Evolutionary conservation across 306 rosid genomes (phyloP).

Genomic region (Gastrolobium villosum): DNA sequence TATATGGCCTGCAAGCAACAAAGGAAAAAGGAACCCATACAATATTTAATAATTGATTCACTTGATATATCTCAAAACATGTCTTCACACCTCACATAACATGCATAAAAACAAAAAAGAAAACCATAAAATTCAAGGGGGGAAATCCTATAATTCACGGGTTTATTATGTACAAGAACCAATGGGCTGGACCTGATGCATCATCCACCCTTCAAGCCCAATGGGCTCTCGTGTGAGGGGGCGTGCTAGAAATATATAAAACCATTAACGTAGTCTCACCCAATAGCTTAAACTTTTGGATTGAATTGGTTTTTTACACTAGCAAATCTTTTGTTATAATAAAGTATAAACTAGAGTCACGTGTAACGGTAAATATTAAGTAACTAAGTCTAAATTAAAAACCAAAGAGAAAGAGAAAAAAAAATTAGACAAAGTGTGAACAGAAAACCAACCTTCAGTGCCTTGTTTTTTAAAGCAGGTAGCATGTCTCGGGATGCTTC

Average conservation of each 20-base stretch:
- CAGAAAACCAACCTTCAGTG: constrained; percentile 75
- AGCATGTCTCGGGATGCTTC: constrained; percentile 97
- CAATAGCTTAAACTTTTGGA: too few species aligned
- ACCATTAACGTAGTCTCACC: too few species aligned
- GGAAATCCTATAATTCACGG: background rate
- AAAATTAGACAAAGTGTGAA: constrained; percentile 6
- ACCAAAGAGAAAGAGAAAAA: background rate
- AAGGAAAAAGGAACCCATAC: constrained; percentile 4
- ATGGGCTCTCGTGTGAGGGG: too few species aligned
- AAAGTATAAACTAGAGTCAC: constrained; percentile 2
- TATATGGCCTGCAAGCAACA: constrained; percentile 71
- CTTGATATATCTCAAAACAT: constrained; percentile 19
- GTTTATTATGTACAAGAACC: background rate
- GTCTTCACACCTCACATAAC: background rate
- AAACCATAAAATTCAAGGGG: background rate
- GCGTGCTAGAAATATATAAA: too few species aligned
- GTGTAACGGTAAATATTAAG: background rate
- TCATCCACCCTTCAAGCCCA: too few species aligned
- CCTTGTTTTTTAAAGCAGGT: constrained; percentile 83
- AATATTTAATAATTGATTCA: constrained; percentile 1
- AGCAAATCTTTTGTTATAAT: background rate
- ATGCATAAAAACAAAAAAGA: background rate
- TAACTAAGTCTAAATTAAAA: background rate
- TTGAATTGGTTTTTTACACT: too few species aligned
- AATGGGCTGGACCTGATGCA: too few species aligned